phyloP scores from a whole-genome alignment of 805 yeast genomes.

The Candida caryicola region DNA sequence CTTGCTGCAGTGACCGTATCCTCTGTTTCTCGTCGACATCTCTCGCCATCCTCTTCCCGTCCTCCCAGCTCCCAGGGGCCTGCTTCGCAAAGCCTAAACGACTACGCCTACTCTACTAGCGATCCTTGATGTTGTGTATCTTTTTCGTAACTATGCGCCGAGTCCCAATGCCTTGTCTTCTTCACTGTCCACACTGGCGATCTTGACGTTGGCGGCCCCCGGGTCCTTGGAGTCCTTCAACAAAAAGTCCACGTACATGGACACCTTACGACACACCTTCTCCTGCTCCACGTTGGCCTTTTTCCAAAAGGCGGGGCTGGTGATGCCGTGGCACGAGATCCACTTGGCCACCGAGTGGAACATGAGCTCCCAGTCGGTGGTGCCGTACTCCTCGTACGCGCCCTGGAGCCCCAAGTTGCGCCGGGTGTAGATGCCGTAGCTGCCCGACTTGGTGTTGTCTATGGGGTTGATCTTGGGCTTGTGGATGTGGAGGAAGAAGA shows the following conservation, averaged over 20 bases:
- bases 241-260: conserved; percentile 22
- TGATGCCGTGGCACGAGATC: conserved; percentile 24
- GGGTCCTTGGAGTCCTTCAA: conserved; percentile 17
- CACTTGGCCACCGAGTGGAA: conserved; percentile 22
- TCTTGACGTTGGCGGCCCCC: conserved; percentile 8
- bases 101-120: no score
- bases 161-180: no score
- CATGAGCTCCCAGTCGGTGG: conserved; percentile 23
- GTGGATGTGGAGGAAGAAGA: conserved; percentile 22
- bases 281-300: conserved; percentile 11
- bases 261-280: conserved; percentile 20
- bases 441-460: conserved; percentile 11
- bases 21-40: no score
- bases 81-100: no score
- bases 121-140: no score
- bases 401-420: conserved; percentile 19
- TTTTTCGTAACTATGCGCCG: no score
- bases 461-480: conserved; percentile 19
- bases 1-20: no score
- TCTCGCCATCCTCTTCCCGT: no score
- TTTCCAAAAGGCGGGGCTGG: conserved; percentile 19
- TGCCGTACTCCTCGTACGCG: conserved; percentile 15
- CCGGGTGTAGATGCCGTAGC: conserved; percentile 12
- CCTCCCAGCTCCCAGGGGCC: no score
- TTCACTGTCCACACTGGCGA: no score